Evolutionary conservation across 768 basidiomycete genomes (phyloP).

Genomic region (Podaxis sp.): DNA sequence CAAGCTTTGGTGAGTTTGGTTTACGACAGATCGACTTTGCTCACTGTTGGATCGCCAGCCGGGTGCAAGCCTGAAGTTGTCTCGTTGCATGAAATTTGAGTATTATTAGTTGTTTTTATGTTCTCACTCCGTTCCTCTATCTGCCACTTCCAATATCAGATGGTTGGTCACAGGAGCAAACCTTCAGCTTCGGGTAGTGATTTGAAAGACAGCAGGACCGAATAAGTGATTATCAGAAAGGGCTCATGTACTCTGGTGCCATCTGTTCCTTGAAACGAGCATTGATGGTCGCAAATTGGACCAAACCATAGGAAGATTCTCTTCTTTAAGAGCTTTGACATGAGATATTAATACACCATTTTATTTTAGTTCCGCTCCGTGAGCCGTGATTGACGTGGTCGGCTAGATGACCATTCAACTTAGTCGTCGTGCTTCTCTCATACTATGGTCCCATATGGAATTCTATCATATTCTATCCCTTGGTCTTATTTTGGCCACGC

Average conservation of each 20-base stretch:
- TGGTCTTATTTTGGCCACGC: neutral
- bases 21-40: too few relatives aligned
- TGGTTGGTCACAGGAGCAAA: neutral
- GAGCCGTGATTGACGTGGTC: slow-evolving; percentile 10
- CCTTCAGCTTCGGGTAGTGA: neutral
- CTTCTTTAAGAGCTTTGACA: neutral
- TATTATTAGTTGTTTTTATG: too few relatives aligned
- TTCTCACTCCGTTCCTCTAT: too few relatives aligned
- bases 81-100: too few relatives aligned
- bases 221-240: neutral
- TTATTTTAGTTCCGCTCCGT: slow-evolving; percentile 11
- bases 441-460: neutral
- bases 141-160: neutral
- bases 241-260: neutral
- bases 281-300: neutral
- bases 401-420: slow-evolving; percentile 3
- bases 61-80: too few relatives aligned
- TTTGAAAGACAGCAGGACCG: neutral
- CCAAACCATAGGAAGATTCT: neutral
- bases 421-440: slow-evolving; percentile 7
- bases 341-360: neutral
- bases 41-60: too few relatives aligned
- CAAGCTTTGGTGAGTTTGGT: too few relatives aligned
- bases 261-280: neutral
- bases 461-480: neutral